Conservation (phyloP, 2,329 filamentous ascomycete genomes). For the Bipolaris victoriae region DNA sequence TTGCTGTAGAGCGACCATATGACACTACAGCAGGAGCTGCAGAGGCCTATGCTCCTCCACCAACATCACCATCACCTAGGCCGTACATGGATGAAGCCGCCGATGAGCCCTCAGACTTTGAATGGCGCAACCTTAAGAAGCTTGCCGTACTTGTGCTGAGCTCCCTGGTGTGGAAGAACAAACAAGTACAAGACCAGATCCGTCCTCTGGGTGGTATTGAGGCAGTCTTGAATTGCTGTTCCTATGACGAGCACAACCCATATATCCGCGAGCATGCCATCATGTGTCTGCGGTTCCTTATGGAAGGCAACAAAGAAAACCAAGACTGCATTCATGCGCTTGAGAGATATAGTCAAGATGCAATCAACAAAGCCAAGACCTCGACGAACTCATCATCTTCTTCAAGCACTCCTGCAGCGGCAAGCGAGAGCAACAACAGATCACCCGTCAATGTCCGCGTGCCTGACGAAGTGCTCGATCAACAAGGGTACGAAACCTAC, state of each 20-base stretch:
- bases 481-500: constrained; percentile 58
- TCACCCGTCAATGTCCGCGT: constrained; percentile 45
- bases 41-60: constrained; percentile 51
- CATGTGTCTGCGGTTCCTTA: constrained; percentile 61
- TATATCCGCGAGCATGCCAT: constrained; percentile 83
- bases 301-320: constrained; percentile 76
- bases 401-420: neutral
- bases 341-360: constrained; percentile 40
- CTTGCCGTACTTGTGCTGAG: constrained; percentile 90
- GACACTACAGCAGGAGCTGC: constrained; percentile 56
- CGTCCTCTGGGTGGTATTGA: constrained; percentile 85
- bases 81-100: constrained; percentile 55
- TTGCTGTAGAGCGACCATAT: constrained; percentile 70
- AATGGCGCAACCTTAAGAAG: constrained; percentile 86
- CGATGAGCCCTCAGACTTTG: constrained; percentile 69
- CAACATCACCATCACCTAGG: constrained; percentile 45
- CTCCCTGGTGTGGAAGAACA: constrained; percentile 84
- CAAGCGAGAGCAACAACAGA: constrained; percentile 12
- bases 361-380: constrained; percentile 21
- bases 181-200: constrained; percentile 85
- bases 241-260: constrained; percentile 90
- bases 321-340: constrained; percentile 73
- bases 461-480: constrained; percentile 56
- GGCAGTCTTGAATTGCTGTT: constrained; percentile 84
- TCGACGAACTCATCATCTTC: constrained; percentile 1